phyloP scores from a whole-genome alignment of 306 rosid species.

The Fagus sylvatica region DNA sequence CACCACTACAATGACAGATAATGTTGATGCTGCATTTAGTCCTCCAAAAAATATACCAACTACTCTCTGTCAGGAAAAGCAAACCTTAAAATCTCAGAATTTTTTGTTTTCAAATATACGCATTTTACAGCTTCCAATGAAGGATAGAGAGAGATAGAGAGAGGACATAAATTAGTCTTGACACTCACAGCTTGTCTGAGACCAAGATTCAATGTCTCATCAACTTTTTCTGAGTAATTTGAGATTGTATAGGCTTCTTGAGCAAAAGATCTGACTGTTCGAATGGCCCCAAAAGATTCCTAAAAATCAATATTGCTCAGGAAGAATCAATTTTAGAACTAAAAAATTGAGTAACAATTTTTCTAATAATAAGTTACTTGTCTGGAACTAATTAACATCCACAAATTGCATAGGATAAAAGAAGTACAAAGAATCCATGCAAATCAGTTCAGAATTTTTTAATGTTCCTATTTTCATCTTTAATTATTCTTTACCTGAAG shows the following conservation, averaged over 20 bases:
- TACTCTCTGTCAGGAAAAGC: conserved; percentile 32
- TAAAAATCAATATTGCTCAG: conserved; percentile 9
- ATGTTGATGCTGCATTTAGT: conserved; percentile 44
- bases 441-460: not conserved
- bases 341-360: not conserved
- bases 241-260: conserved; percentile 40
- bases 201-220: conserved; percentile 47
- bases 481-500: too few relatives aligned
- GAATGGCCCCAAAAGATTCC: conserved; percentile 52
- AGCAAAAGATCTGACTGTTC: conserved; percentile 52
- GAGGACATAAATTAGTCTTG: not conserved
- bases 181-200: conserved; percentile 47
- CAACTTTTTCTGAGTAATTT: conserved; percentile 48
- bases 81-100: not conserved
- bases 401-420: not conserved
- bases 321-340: not conserved
- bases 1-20: conserved; percentile 44
- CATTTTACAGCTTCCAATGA: not conserved
- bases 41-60: conserved; percentile 51
- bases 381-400: not conserved
- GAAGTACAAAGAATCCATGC: not conserved
- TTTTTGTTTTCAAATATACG: not conserved
- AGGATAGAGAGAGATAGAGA: not conserved
- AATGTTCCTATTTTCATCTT: not conserved
- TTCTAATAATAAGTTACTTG: not conserved